Base-by-base conservation (phyloP, 495 filamentous ascomycete genomes). In the Aspergillus funiculosus region DNA sequence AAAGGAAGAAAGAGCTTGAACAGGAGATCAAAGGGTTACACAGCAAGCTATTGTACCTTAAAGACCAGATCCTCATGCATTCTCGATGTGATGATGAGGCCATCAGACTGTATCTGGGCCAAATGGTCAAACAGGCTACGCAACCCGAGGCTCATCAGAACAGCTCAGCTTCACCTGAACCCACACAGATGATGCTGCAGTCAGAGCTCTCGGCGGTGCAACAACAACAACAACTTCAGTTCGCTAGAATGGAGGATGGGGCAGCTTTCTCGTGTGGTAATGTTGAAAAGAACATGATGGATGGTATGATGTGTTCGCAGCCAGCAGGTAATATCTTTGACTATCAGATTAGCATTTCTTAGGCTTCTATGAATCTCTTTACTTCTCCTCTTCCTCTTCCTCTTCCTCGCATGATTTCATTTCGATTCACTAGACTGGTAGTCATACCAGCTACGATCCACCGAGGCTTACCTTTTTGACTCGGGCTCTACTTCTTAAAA, bases 1-100 rank as follows among this genome's bases (percentile, higher is more conserved):
- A 37, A 2, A 15, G 19, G 8, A 54, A 44, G 19, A 5, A 17
- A 2, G 1, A 6, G 1, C 46, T 54, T 8, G 46, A 49, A n/a
- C 21, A 11, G 7, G 46, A 54, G 17, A 42, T 50, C 17, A 43
- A 41, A 24, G 19, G 34, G 0, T 30, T 54, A 8, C 46, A 39
- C 10, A 38, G 24, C 4, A 73, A 82, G 55, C 66, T 81, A 24
- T 66, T 74, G 25, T 63, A 59, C 6, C 62, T 85, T 21, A 83
- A 82, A 45, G 71, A 78, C 11, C 66, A 79, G 52, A 69, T 85
- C 17, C 69, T 83, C 59, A 64, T 67, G 15, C 81, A 85, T 55
- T 76, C 76, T 14, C 71, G 69, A 41, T 86, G 82, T 57, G 72
- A 73, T 14, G 77, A 83, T 41, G 64, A 68, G 17, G 58, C 73